Evolutionary conservation across 768 basidiomycete genomes (phyloP), one percentile per base, ranked within the genome.

Genomic region (Megacollybia marginata): DNA sequence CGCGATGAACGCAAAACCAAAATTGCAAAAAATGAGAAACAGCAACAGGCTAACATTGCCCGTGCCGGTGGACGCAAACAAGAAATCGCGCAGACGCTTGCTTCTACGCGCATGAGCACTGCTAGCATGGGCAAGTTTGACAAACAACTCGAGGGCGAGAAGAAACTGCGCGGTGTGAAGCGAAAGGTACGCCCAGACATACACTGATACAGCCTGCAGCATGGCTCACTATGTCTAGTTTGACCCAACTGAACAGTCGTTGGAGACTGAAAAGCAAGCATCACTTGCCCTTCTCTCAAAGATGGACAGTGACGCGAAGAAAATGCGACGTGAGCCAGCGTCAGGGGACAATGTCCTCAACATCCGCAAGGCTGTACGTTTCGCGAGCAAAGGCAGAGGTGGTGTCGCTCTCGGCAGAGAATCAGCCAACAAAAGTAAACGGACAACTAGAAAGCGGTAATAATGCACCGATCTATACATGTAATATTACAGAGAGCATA

Each of bases 91-190:
- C 74, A 75, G 50, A 85, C 86, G 1, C 70, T 96, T 20, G 81
- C 88, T 8, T 76, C 83, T 10, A 83, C 87, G 1, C 80, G 88
- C 52, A 70, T 73, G 28, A 92, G 92, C 53, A 99, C 96, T 0
- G 96, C 93, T 0, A 94, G 91, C 58, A 85, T 99, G 85, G 96
- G 96, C 55, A 85, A 79, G 57, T 99, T 96, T 58, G 95, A 98
- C 65, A 85, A 80, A 55, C 82, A 75, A 60, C 76, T 98, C 18
- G 87, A 94, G 47, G 94, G 94, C 11, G 96, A 99, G 67, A 88
- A 89, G 64, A 93, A 91, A 66, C 63, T 83, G 42, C 80, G 80
- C 33, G 92, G 93, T 6, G 69, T 93, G 44, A 98, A 97, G 72
- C 82, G 96, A 59, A 97, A 97, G 85, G 92, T 91, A 55, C 40